Evolutionary conservation across 768 basidiomycete genomes (phyloP).

Genomic region (Leucocoprinus birnbaumii): DNA sequence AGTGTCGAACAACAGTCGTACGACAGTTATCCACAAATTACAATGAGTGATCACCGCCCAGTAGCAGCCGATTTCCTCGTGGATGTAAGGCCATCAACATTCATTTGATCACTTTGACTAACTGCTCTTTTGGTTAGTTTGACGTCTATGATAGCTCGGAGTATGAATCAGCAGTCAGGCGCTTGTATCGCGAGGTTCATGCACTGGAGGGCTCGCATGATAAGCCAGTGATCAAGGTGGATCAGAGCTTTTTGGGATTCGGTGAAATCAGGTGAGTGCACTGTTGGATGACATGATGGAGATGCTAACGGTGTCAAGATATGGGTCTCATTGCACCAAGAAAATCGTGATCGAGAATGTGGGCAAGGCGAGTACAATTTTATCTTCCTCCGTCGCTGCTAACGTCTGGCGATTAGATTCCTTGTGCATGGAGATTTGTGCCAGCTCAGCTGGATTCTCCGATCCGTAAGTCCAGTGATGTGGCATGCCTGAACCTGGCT

Average conservation of each 20-base stretch:
- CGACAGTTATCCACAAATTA: slow-evolving; percentile 57
- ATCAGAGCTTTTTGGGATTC: slow-evolving; percentile 48
- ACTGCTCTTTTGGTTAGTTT: slow-evolving; percentile 32
- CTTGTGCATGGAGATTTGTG: slow-evolving; percentile 69
- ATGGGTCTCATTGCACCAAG: slow-evolving; percentile 35
- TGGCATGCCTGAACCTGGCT: not conserved
- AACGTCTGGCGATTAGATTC: slow-evolving; percentile 35
- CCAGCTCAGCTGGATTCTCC: slow-evolving; percentile 39
- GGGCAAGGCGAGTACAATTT: slow-evolving; percentile 44
- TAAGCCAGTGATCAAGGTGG: slow-evolving; percentile 44
- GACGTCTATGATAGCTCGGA: slow-evolving; percentile 34
- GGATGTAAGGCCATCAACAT: slow-evolving; percentile 45
- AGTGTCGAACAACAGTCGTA: slow-evolving; percentile 53
- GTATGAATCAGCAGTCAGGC: slow-evolving; percentile 34
- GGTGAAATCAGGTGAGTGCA: slow-evolving; percentile 55
- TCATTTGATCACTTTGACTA: not conserved
- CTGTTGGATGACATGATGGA: not conserved
- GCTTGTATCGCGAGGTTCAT: slow-evolving; percentile 43
- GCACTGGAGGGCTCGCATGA: slow-evolving; percentile 43
- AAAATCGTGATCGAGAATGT: slow-evolving; percentile 49
- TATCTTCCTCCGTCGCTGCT: slow-evolving; percentile 1
- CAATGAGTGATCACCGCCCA: slow-evolving; percentile 80
- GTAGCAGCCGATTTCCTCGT: slow-evolving; percentile 68
- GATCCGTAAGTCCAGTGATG: slow-evolving; percentile 42
- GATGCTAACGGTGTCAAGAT: slow-evolving; percentile 33